A percentile compares a stretch with the other conserved stretches of the same genome.
These are phyloP conservation scores for Platanthera guangdongensis DNA, from an alignment of 106 monocot genomes.

Conservation along the genomic window DNA sequence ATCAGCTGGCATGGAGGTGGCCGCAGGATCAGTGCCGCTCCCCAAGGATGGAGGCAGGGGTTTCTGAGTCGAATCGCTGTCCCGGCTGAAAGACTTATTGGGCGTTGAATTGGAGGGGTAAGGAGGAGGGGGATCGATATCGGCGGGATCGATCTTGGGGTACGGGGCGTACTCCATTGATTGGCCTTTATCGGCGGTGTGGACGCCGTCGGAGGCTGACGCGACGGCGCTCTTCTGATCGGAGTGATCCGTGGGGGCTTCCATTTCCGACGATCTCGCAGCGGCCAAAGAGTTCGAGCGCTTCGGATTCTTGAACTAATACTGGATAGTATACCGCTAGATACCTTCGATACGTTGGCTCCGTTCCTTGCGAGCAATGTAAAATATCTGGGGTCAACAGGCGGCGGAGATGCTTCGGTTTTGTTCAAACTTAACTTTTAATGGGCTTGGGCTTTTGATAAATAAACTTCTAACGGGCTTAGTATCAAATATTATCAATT, in stretches of 20 bases:
- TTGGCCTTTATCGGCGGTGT: background rate
- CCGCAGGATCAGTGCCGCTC: constrained; percentile 1
- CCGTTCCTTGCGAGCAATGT: background rate
- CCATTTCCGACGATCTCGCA: background rate
- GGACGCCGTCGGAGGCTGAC: background rate
- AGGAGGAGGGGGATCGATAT: constrained; percentile 12
- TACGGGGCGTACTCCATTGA: constrained; percentile 15
- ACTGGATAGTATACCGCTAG: background rate
- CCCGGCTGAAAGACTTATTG: background rate
- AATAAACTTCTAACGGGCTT: too few relatives aligned
- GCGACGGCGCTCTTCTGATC: background rate
- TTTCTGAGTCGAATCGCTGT: background rate
- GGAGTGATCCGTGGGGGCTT: background rate
- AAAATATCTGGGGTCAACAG: background rate
- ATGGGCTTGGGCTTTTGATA: too few relatives aligned
- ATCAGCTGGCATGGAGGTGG: constrained; percentile 24
- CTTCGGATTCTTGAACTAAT: background rate
- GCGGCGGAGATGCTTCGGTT: too few relatives aligned
- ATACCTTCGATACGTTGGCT: too few relatives aligned
- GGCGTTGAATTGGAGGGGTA: background rate
- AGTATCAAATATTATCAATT: too few relatives aligned
- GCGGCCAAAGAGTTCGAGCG: background rate
- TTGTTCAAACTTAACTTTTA: too few relatives aligned
- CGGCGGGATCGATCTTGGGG: constrained; percentile 16
- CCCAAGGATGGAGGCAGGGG: background rate